These are phyloP conservation scores for Fragilaria radians DNA, from an alignment of 108 stramenopile species.

Conservation along the genomic window DNA sequence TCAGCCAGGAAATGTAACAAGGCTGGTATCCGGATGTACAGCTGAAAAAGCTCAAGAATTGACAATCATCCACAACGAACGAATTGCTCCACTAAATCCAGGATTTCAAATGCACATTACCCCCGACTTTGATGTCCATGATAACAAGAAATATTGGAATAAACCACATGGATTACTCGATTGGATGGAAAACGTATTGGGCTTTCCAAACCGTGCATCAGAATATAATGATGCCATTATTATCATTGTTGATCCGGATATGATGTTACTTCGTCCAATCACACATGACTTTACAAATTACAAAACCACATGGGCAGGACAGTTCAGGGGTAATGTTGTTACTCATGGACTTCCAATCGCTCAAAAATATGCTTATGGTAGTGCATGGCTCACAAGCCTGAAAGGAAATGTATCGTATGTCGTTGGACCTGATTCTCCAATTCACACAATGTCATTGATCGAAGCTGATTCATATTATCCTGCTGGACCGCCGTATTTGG, in stretches of 20 bases:
- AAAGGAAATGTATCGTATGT: slow-evolving; percentile 35
- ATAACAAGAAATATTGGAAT: slow-evolving; percentile 79
- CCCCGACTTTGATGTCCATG: slow-evolving; percentile 40
- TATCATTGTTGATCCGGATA: slow-evolving; percentile 90
- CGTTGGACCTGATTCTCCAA: slow-evolving; percentile 46
- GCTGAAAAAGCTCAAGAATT: slow-evolving; percentile 26
- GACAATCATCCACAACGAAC: slow-evolving; percentile 18
- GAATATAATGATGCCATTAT: slow-evolving; percentile 55
- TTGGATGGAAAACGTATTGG: slow-evolving; percentile 52
- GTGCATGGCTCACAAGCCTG: slow-evolving; percentile 39
- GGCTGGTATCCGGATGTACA: slow-evolving; percentile 73
- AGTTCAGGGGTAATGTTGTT: slow-evolving; percentile 20
- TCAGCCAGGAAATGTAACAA: slow-evolving; percentile 77
- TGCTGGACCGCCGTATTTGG: slow-evolving; percentile 92
- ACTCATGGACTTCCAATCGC: slow-evolving; percentile 62
- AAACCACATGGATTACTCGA: slow-evolving; percentile 82
- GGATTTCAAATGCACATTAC: slow-evolving; percentile 68
- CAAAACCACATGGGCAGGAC: slow-evolving; percentile 25
- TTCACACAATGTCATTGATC: slow-evolving; percentile 24
- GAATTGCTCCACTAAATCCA: slow-evolving; percentile 31
- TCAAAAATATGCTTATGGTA: slow-evolving; percentile 76
- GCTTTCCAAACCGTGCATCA: slow-evolving; percentile 16
- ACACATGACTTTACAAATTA: slow-evolving; percentile 48
- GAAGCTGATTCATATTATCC: slow-evolving; percentile 58
- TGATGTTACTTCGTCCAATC: slow-evolving; percentile 78